Conservation (phyloP, 306 rosid species). For the Ammopiptanthus mongolicus region DNA sequence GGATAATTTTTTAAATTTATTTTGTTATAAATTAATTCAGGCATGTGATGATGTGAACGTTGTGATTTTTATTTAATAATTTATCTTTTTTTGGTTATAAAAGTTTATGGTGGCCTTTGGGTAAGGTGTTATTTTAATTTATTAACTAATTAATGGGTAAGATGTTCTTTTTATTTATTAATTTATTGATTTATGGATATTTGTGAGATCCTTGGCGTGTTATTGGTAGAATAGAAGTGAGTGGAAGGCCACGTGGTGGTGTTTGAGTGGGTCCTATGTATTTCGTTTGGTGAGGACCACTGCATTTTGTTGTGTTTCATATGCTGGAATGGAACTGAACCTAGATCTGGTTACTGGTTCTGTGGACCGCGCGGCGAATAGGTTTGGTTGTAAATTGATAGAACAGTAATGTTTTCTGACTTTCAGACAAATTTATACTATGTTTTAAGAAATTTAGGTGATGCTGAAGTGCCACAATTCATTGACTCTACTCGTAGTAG, state of each 20-base stretch:
- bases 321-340: not conserved
- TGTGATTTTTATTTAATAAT: not conserved
- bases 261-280: slow-evolving; percentile 23
- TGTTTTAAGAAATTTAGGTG: not conserved
- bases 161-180: not conserved
- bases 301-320: not conserved
- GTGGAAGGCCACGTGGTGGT: slow-evolving; percentile 30
- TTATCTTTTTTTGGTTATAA: not conserved
- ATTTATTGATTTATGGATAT: not conserved
- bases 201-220: not conserved
- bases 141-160: too few species aligned
- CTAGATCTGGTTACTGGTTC: not conserved
- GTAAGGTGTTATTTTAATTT: not conserved
- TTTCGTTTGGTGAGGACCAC: not conserved
- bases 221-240: slow-evolving; percentile 15
- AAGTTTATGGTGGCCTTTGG: not conserved
- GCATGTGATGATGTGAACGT: slow-evolving; percentile 19
- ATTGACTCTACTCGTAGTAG: too few species aligned
- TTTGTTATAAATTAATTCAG: slow-evolving; percentile 22
- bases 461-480: too few species aligned
- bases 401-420: not conserved
- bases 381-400: too few species aligned
- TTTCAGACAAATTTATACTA: not conserved
- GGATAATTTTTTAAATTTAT: slow-evolving; percentile 25
- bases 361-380: slow-evolving; percentile 30